Evolutionary conservation across 108 stramenopile species (phyloP).

Genomic region (Cyclotella cryptica): DNA sequence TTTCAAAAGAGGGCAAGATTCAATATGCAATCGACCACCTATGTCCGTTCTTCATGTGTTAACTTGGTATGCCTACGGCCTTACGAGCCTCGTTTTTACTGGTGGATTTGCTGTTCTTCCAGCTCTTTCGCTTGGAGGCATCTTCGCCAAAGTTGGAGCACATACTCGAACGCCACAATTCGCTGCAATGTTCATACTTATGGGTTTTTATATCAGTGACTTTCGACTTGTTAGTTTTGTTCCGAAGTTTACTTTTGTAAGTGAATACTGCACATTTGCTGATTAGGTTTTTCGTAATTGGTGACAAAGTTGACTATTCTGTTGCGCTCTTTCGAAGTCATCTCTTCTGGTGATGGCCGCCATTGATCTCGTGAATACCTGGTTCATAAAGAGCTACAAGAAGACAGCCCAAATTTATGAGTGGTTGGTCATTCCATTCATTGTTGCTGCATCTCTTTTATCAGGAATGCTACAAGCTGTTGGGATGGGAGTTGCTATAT

Average conservation of each 20-base stretch:
- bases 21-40: constrained; percentile 15
- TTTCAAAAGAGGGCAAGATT: constrained; percentile 5
- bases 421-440: constrained; percentile 77
- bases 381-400: constrained; percentile 62
- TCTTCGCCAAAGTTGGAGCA: constrained; percentile 68
- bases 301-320: background rate
- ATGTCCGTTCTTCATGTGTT: constrained; percentile 48
- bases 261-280: background rate
- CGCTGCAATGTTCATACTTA: constrained; percentile 51
- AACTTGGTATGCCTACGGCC: constrained; percentile 59
- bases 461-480: constrained; percentile 71
- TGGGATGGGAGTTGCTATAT: constrained; percentile 67
- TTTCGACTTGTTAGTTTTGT: constrained; percentile 68
- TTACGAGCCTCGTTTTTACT: constrained; percentile 48
- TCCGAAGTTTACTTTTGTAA: constrained; percentile 70
- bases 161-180: constrained; percentile 58
- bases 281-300: background rate
- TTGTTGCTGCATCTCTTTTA: constrained; percentile 60
- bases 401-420: constrained; percentile 61
- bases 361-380: constrained; percentile 58
- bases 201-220: constrained; percentile 63
- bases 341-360: constrained; percentile 70
- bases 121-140: constrained; percentile 52
- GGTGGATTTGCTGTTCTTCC: constrained; percentile 54
- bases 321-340: constrained; percentile 20